Conservation (phyloP, 106 monocot species). For the Narthecium ossifragum region DNA sequence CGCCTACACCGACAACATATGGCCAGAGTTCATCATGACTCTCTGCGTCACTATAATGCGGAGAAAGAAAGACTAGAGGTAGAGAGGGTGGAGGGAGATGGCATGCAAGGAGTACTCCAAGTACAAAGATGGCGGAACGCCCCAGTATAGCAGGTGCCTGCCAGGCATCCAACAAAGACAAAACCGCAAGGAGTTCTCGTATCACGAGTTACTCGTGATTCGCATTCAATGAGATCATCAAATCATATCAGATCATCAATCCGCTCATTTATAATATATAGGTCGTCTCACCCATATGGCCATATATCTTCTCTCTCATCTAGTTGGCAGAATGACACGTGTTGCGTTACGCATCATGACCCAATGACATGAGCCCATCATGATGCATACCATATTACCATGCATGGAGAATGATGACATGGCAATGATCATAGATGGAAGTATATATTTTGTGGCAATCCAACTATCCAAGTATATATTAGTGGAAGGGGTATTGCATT, state of each 20-base stretch:
- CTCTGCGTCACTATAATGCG: background rate
- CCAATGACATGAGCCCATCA: background rate
- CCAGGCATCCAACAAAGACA: background rate
- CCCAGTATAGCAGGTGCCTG: background rate
- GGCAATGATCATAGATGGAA: background rate
- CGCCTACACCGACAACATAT: conserved; percentile 2
- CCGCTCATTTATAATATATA: too few species aligned
- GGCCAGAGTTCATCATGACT: conserved; percentile 7
- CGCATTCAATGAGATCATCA: conserved; percentile 9
- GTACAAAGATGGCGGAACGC: conserved; percentile 7
- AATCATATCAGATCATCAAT: too few species aligned
- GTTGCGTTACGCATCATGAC: background rate
- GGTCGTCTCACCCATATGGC: too few species aligned
- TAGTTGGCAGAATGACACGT: background rate
- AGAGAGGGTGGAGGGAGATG: background rate
- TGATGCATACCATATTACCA: background rate
- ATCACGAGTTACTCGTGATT: conserved; percentile 12
- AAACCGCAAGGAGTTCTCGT: background rate
- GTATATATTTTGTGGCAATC: too few species aligned
- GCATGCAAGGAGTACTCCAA: too few species aligned
- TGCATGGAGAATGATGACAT: background rate
- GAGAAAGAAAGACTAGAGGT: background rate
- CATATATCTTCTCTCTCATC: too few species aligned
- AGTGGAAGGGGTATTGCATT: too few species aligned
- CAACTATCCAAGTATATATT: too few species aligned